Base-by-base conservation (phyloP, 1,284 basidiomycete species). In the Apiotrichum domesticum region DNA sequence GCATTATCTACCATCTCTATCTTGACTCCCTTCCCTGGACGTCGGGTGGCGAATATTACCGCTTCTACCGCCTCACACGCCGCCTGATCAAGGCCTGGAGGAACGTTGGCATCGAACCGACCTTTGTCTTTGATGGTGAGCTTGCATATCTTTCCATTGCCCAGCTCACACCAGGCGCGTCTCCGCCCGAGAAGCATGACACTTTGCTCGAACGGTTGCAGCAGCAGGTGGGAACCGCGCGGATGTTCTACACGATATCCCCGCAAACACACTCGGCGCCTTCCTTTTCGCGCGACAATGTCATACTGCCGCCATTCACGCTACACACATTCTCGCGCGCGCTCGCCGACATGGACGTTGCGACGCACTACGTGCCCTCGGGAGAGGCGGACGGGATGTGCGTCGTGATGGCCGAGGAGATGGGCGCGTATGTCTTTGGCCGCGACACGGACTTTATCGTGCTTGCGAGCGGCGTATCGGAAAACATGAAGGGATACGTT, bases 81-180 rank as follows among this genome's bases (percentile, higher is more conserved):
- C 74, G 69, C 46, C 79, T 87, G 14, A 81, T 88, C 8, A 72
- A 79, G 55, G 83, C 84, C 1, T 93, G 89, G 90, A 78, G 87
- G 35, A 74, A 76, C 29, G 80, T 90, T 3, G 88, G 89, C 6
- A 75, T 95, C 46, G 80, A 82, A 57, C 80, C 92, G 1, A 82
- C 86, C 56, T 91, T 97, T 67, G 90, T 96, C 6, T 96, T 96
- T 70, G 93, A 98, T 72, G 93, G 93, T 92, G 63, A 59, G 72
- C 49, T 5, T n/a, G n/a, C n/a, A n/a, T n/a, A n/a, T n/a, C n/a
- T n/a, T n/a, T n/a, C n/a, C n/a, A n/a, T n/a, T n/a, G n/a, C n/a
- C 14, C 7, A 32, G 41, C 15, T 21, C 32, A 35, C 34, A 14
- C 33, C 34, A 92, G 88, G 89, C 49, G 81, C 88, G 14, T 81